phyloP scores from a whole-genome alignment of 768 basidiomycete genomes.

The Boletales sp. region DNA sequence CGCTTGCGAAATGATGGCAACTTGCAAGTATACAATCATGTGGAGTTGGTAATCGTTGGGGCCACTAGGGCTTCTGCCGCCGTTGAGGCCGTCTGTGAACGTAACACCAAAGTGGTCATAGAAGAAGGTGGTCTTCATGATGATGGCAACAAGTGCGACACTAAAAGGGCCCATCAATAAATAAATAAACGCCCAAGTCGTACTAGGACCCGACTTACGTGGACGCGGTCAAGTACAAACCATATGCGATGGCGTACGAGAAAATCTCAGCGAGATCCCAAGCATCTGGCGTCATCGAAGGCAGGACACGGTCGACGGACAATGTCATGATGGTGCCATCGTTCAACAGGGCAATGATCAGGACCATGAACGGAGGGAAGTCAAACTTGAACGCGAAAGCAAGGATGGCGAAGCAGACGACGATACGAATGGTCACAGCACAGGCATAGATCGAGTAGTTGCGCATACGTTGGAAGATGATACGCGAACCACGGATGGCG shows the following conservation, averaged over 20 bases:
- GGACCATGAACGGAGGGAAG: slow-evolving; percentile 99
- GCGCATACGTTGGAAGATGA: slow-evolving; percentile 99
- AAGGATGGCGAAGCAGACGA: slow-evolving; percentile 94
- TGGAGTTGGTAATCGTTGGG: slow-evolving; percentile 72
- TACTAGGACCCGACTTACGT: slow-evolving; percentile 48
- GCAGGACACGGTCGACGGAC: slow-evolving; percentile 92
- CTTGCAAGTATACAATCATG: slow-evolving; percentile 92
- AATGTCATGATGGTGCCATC: slow-evolving; percentile 99
- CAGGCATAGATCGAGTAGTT: slow-evolving; percentile 99
- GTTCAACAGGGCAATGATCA: slow-evolving; percentile 95
- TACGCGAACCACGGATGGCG: slow-evolving; percentile 95
- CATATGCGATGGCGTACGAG: slow-evolving; percentile 92
- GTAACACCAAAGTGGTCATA: slow-evolving; percentile 76
- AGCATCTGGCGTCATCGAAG: slow-evolving; percentile 87
- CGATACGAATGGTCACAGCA: slow-evolving; percentile 97
- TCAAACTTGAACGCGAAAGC: slow-evolving; percentile 96
- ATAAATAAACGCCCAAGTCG: slow-evolving; percentile 25
- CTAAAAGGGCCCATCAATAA: slow-evolving; percentile 34
- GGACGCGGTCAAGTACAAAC: slow-evolving; percentile 86
- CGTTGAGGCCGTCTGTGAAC: slow-evolving; percentile 26
- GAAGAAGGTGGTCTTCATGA: slow-evolving; percentile 89
- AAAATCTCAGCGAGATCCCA: slow-evolving; percentile 98
- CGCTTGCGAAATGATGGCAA: slow-evolving; percentile 98
- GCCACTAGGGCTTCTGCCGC: slow-evolving; percentile 11
- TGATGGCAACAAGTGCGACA: slow-evolving; percentile 75